These are phyloP conservation scores for Xylariaceae sp. DNA, from an alignment of 2,329 filamentous ascomycete genomes.

Conservation along the genomic window DNA sequence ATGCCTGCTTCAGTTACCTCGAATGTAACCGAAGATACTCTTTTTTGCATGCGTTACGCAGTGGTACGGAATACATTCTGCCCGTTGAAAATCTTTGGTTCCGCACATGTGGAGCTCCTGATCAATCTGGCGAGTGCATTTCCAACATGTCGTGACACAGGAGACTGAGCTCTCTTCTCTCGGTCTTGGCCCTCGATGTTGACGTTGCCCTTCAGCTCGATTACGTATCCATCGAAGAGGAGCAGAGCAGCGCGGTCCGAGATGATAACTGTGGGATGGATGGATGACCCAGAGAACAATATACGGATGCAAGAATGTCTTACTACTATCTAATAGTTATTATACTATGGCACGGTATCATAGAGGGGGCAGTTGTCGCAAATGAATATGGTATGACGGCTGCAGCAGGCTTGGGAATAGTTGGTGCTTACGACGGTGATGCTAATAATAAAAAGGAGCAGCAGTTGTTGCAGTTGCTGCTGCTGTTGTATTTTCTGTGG, in stretches of 20 bases:
- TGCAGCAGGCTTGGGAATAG: neutral
- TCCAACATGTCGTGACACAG: slow-evolving; percentile 7
- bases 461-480: no score
- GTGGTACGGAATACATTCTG: no score
- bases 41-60: neutral
- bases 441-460: neutral
- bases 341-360: neutral
- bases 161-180: neutral
- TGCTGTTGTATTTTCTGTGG: neutral
- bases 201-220: neutral
- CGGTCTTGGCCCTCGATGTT: no score
- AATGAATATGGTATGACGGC: no score
- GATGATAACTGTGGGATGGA: no score
- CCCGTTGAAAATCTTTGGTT: slow-evolving; percentile 1
- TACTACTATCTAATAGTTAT: neutral
- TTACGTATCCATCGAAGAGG: no score
- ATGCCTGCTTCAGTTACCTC: neutral
- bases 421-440: neutral
- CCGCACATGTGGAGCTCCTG: slow-evolving; percentile 17
- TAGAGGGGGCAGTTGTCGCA: no score
- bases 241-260: no score
- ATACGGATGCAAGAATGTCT: neutral
- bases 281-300: neutral
- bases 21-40: neutral
- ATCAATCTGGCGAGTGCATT: slow-evolving; percentile 8